Evolutionary conservation across 169 alveolate species (phyloP).

Genomic region (Ichthyophthirius multifiliis): DNA sequence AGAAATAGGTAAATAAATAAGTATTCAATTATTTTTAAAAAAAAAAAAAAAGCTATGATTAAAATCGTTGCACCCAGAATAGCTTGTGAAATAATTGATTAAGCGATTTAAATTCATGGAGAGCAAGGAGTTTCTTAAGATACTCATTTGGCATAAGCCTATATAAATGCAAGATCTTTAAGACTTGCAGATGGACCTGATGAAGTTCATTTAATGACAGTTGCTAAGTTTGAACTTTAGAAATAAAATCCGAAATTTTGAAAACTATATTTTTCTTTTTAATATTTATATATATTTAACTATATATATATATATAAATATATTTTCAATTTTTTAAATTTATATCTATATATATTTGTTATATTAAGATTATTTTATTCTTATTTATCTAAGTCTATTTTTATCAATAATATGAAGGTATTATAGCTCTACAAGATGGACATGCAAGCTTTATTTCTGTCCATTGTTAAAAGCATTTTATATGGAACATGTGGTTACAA

Average conservation of each 20-base stretch:
- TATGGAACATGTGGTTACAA: constrained; percentile 66
- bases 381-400: too few species aligned
- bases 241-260: constrained; percentile 14
- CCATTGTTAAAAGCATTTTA: constrained; percentile 55
- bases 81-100: constrained; percentile 36
- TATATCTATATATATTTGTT: too few species aligned
- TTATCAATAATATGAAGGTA: constrained; percentile 4
- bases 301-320: too few species aligned
- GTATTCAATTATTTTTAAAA: neutral
- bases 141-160: constrained; percentile 23
- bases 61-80: constrained; percentile 30
- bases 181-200: constrained; percentile 59
- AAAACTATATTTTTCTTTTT: too few species aligned
- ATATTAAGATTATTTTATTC: too few species aligned
- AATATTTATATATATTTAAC: too few species aligned
- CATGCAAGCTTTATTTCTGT: constrained; percentile 57
- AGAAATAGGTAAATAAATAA: neutral
- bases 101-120: constrained; percentile 39
- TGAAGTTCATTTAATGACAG: constrained; percentile 35
- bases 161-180: constrained; percentile 37
- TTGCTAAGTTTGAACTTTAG: constrained; percentile 18
- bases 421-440: constrained; percentile 50
- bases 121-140: constrained; percentile 48
- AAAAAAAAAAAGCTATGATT: neutral
- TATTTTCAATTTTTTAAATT: too few species aligned